A percentile compares a stretch with the other conserved stretches of the same genome.
Evolutionary conservation across 192 early-diverging fungal species (phyloP).

Genomic region (Backusella macrospora): DNA sequence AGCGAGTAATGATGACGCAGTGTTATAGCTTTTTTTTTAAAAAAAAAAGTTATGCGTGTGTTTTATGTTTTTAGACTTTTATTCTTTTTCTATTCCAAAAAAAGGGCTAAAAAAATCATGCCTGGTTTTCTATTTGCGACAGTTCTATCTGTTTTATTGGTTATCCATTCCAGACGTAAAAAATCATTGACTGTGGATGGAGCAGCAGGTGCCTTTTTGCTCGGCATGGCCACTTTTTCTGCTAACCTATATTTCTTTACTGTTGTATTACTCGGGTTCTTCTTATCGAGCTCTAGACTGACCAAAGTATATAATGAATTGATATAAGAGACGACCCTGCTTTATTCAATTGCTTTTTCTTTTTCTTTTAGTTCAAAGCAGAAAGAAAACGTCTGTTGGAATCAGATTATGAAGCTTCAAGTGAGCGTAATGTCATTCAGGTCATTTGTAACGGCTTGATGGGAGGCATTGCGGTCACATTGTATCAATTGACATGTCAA

Average conservation of each 20-base stretch:
- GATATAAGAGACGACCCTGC: background rate
- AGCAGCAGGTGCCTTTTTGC: conserved; percentile 67
- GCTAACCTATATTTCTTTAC: conserved; percentile 67
- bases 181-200: conserved; percentile 74
- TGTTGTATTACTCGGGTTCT: conserved; percentile 73
- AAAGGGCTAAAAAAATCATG: conserved; percentile 8
- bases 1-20: too few relatives aligned
- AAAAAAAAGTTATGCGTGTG: background rate
- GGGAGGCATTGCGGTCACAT: conserved; percentile 44
- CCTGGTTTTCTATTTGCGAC: conserved; percentile 50
- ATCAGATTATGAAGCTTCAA: conserved; percentile 48
- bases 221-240: conserved; percentile 76
- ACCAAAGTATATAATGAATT: conserved; percentile 49
- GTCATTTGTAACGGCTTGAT: conserved; percentile 55
- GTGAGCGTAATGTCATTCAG: conserved; percentile 51
- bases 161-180: conserved; percentile 62
- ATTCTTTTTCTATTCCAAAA: background rate
- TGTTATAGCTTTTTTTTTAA: too few relatives aligned
- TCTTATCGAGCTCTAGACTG: conserved; percentile 60
- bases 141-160: conserved; percentile 51
- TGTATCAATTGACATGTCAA: conserved; percentile 49
- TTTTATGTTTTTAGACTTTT: background rate
- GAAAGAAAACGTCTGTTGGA: conserved; percentile 44
- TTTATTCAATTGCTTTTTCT: background rate
- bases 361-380: conserved; percentile 39